Percentiles rank a stretch among this genome's conserved stretches.
Evolutionary conservation across 1,139 yeast species (phyloP).

Genomic region (Geotrichum citri-aurantii): DNA sequence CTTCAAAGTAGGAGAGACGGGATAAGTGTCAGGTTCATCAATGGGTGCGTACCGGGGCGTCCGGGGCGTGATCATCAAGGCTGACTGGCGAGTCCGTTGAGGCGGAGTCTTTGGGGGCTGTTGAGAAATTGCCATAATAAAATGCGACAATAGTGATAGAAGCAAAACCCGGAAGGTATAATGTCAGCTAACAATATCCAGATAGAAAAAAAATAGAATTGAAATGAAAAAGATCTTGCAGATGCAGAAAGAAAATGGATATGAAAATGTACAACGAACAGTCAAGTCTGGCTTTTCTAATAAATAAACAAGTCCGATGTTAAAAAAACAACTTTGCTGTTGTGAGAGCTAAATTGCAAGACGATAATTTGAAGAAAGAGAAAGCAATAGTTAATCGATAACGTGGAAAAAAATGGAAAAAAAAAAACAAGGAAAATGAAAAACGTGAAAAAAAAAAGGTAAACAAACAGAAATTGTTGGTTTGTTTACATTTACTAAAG

Average conservation of each 20-base stretch:
- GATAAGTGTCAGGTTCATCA: slow-evolving; percentile 31
- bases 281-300: not conserved
- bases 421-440: not conserved
- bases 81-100: slow-evolving; percentile 10
- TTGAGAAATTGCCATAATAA: not conserved
- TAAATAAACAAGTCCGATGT: not conserved
- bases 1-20: not conserved
- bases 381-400: not conserved
- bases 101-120: slow-evolving; percentile 33
- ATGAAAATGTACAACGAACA: not conserved
- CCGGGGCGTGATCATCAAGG: slow-evolving; percentile 30
- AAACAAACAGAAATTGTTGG: not conserved
- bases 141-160: not conserved
- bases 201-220: not conserved
- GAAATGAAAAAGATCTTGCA: too few relatives aligned
- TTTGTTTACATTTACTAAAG: not conserved
- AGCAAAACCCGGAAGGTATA: not conserved
- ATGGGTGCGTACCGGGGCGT: slow-evolving; percentile 38
- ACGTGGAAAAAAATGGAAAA: not conserved
- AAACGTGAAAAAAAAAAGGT: not conserved
- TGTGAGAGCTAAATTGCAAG: not conserved
- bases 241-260: too few relatives aligned
- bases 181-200: not conserved
- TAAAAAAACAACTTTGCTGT: not conserved
- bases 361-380: not conserved